Evolutionary conservation across 1,284 basidiomycete genomes (phyloP).

Genomic region (Ganoderma sinense): DNA sequence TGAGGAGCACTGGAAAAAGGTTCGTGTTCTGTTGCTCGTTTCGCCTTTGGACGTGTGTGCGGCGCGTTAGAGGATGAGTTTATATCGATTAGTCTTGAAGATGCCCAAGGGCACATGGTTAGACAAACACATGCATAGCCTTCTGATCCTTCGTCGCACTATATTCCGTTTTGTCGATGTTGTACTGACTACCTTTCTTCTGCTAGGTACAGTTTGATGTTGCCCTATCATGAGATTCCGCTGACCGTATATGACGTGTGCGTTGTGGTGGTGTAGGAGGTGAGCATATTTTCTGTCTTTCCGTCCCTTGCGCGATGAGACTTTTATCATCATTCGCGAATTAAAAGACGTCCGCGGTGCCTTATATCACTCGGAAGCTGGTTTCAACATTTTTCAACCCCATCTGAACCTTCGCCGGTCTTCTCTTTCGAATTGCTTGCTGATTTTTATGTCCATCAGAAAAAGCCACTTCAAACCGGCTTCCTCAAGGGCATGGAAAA

Average conservation of each 20-base stretch:
- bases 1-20: conserved; percentile 74
- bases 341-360: conserved; percentile 60
- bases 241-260: not conserved
- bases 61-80: conserved; percentile 60
- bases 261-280: conserved; percentile 37
- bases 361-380: conserved; percentile 65
- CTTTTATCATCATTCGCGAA: conserved; percentile 69
- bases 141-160: conserved; percentile 46
- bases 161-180: conserved; percentile 24
- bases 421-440: conserved; percentile 23
- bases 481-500: conserved; percentile 76
- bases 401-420: conserved; percentile 56
- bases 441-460: conserved; percentile 45
- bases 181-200: conserved; percentile 18
- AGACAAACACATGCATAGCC: conserved; percentile 55
- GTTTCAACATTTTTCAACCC: conserved; percentile 67
- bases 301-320: conserved; percentile 52
- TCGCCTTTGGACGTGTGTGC: conserved; percentile 23
- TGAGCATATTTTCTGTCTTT: conserved; percentile 23
- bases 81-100: conserved; percentile 90
- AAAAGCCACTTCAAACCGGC: conserved; percentile 67
- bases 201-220: conserved; percentile 32
- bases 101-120: conserved; percentile 64
- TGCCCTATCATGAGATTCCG: not conserved
- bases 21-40: conserved; percentile 46